These are phyloP conservation scores for Scheffersomyces titani DNA, from an alignment of 1,139 yeast genomes.

Conservation along the genomic window DNA sequence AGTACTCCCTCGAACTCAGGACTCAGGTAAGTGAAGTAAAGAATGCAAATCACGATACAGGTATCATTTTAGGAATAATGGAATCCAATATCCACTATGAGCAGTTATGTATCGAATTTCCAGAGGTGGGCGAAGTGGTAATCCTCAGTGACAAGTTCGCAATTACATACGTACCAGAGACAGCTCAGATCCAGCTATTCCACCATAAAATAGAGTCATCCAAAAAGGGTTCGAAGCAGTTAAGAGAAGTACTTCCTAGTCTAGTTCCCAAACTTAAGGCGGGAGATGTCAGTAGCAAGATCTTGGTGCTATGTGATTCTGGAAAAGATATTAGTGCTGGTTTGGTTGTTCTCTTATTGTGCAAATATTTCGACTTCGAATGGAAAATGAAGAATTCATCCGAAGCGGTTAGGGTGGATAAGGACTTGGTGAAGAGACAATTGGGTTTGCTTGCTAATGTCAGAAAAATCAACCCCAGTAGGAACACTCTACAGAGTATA, in stretches of 20 bases:
- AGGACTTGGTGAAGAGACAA: constrained; percentile 58
- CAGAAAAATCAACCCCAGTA: constrained; percentile 66
- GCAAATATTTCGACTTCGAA: constrained; percentile 42
- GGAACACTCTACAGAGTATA: constrained; percentile 72
- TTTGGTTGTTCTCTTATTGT: constrained; percentile 52
- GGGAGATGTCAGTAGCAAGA: constrained; percentile 11
- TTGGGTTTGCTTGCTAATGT: constrained; percentile 49
- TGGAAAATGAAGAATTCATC: constrained; percentile 29
- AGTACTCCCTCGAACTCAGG: constrained; percentile 4
- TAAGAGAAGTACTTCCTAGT: constrained; percentile 45
- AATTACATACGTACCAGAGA: constrained; percentile 22
- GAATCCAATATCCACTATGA: constrained; percentile 13
- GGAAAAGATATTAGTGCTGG: constrained; percentile 72
- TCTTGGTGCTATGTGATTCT: constrained; percentile 58
- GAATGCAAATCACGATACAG: constrained; percentile 20
- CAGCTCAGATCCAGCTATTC: constrained; percentile 7
- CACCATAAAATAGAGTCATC: constrained; percentile 40
- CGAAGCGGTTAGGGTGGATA: constrained; percentile 31
- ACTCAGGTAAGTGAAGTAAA: constrained; percentile 9
- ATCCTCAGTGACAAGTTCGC: constrained; percentile 24
- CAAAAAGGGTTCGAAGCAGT: constrained; percentile 63
- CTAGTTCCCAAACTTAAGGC: constrained; percentile 23
- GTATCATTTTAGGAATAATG: constrained; percentile 32
- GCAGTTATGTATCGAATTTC: constrained; percentile 9
- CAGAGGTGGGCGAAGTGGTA: constrained; percentile 17